These are phyloP conservation scores for Eutypella sp. DNA, from an alignment of 2,329 filamentous ascomycete genomes.

Conservation along the genomic window DNA sequence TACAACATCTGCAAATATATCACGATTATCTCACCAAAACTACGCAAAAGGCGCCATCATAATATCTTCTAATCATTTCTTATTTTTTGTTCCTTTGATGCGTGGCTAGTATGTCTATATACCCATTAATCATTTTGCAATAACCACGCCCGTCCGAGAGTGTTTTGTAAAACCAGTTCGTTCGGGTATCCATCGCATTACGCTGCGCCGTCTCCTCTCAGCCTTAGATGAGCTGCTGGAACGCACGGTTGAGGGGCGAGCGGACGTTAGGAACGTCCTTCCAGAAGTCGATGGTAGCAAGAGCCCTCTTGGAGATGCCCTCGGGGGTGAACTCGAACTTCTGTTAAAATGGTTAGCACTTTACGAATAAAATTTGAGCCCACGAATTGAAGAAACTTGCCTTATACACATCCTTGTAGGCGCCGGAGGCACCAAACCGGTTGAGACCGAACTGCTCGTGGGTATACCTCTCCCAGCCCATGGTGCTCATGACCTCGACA, in stretches of 20 bases:
- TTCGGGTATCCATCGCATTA: background rate
- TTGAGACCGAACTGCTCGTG: constrained; percentile 99
- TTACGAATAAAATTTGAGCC: background rate
- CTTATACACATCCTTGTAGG: constrained; percentile 97
- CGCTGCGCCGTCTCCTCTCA: constrained; percentile 9
- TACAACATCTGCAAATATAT: no score
- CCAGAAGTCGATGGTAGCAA: constrained; percentile 94
- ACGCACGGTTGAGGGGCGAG: constrained; percentile 94
- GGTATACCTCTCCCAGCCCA: constrained; percentile 98
- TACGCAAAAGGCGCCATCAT: no score
- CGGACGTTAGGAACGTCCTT: constrained; percentile 87
- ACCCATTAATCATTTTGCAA: constrained; percentile 5
- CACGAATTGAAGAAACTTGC: constrained; percentile 41
- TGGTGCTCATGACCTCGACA: constrained; percentile 93
- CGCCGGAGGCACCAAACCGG: constrained; percentile 94
- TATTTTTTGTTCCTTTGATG: no score
- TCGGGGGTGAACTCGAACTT: constrained; percentile 99
- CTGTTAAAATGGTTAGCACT: constrained; percentile 46
- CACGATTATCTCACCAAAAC: no score
- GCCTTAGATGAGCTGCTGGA: constrained; percentile 88
- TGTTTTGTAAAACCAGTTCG: background rate
- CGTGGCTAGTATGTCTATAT: constrained; percentile 22
- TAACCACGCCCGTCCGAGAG: background rate
- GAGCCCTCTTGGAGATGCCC: constrained; percentile 90
- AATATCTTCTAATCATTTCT: constrained; percentile 9